phyloP scores from a whole-genome alignment of 176 grass and related monocot genomes.

The Dactylis glomerata region DNA sequence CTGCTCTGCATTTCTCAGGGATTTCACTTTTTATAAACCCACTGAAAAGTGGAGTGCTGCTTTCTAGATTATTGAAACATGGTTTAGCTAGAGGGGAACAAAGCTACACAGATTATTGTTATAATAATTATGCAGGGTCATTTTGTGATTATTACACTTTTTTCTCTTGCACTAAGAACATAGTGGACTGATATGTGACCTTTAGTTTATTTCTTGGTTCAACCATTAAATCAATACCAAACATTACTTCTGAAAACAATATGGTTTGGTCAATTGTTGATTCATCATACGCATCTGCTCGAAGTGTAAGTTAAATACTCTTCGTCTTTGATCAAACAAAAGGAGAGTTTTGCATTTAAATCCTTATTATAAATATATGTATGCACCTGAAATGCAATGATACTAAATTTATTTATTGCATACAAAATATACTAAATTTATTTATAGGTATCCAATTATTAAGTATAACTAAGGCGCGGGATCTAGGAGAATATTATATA shows the following conservation, averaged over 20 bases:
- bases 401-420: too few relatives aligned
- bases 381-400: not conserved
- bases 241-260: not conserved
- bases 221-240: not conserved
- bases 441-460: not conserved
- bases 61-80: slow-evolving; percentile 17
- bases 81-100: not conserved
- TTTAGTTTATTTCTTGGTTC: not conserved
- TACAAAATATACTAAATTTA: too few relatives aligned
- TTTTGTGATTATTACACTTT: not conserved
- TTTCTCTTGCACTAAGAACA: not conserved
- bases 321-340: not conserved
- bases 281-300: not conserved
- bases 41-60: slow-evolving; percentile 11
- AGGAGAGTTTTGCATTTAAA: not conserved
- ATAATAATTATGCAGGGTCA: not conserved
- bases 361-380: not conserved
- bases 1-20: slow-evolving; percentile 4
- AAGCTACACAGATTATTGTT: not conserved
- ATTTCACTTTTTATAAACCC: slow-evolving; percentile 18
- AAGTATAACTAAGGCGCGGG: not conserved
- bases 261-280: not conserved
- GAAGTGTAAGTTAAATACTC: not conserved
- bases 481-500: not conserved
- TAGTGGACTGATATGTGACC: not conserved